A percentile compares a stretch with the other conserved stretches of the same genome.
These are phyloP conservation scores for Sugiyamaella novakii DNA, from an alignment of 1,139 yeast species.

Conservation along the genomic window DNA sequence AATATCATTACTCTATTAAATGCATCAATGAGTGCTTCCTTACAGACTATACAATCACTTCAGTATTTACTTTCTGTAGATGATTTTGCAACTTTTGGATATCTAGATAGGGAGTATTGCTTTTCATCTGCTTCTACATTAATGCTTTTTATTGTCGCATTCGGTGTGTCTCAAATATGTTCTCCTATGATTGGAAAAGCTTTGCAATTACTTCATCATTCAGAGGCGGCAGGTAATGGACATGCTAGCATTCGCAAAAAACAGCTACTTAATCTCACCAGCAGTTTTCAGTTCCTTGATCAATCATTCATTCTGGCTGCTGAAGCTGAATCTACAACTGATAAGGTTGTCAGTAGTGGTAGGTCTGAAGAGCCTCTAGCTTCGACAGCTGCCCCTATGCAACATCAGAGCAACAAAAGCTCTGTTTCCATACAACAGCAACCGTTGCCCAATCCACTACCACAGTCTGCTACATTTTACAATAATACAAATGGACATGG, in stretches of 20 bases:
- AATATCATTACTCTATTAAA: constrained; percentile 69
- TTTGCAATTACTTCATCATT: constrained; percentile 64
- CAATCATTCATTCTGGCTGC: constrained; percentile 11
- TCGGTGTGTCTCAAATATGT: constrained; percentile 81
- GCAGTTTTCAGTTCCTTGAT: constrained; percentile 62
- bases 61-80: constrained; percentile 75
- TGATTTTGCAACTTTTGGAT: constrained; percentile 82
- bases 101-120: constrained; percentile 85
- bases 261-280: constrained; percentile 64
- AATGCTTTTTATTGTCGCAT: constrained; percentile 74
- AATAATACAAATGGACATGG: too few species aligned
- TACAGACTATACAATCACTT: constrained; percentile 71
- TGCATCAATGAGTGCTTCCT: constrained; percentile 82
- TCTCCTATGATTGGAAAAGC: constrained; percentile 75
- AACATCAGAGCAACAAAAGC: neutral
- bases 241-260: constrained; percentile 62
- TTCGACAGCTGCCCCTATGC: neutral
- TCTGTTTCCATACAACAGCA: neutral
- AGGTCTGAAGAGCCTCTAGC: neutral
- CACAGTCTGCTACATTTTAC: neutral
- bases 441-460: neutral
- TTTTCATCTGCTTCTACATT: constrained; percentile 81
- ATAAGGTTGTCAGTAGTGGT: neutral
- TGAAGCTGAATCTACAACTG: constrained; percentile 2
- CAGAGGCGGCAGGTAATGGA: constrained; percentile 68